Evolutionary conservation across 768 basidiomycete species (phyloP).

Genomic region (Erythrobasidium yunnanense): DNA sequence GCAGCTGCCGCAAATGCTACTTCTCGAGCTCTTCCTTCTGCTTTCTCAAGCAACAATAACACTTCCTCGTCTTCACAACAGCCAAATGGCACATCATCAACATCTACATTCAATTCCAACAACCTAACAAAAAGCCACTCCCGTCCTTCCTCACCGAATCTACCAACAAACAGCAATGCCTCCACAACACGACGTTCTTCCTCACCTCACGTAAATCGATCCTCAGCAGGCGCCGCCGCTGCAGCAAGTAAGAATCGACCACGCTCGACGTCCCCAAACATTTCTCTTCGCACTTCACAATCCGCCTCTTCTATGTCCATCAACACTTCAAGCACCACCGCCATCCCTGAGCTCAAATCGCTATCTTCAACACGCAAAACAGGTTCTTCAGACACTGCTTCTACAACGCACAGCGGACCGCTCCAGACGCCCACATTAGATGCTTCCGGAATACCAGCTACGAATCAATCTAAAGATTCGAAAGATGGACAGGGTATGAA

Average conservation of each 20-base stretch:
- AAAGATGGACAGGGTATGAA: too few species aligned
- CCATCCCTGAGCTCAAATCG: neutral
- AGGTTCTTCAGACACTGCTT: neutral
- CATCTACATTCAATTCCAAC: too few species aligned
- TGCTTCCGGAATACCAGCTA: neutral
- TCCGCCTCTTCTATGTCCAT: neutral
- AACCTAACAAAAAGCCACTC: too few species aligned
- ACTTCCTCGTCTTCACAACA: neutral
- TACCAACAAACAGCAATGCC: neutral
- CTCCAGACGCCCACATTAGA: neutral
- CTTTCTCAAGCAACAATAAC: neutral
- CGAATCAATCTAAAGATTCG: neutral
- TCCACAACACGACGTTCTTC: neutral
- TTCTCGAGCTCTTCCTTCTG: neutral
- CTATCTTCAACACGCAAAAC: too few species aligned
- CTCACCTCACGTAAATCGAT: neutral
- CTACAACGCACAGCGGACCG: neutral
- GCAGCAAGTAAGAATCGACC: neutral
- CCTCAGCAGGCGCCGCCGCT: neutral
- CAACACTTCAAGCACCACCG: neutral
- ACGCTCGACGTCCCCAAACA: slow-evolving; percentile 9
- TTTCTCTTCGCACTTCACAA: neutral
- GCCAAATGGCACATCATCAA: too few species aligned
- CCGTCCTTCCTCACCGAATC: neutral
- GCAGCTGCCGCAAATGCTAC: neutral